Conservation (phyloP, 805 yeast species). For the Candida gorgasii region DNA sequence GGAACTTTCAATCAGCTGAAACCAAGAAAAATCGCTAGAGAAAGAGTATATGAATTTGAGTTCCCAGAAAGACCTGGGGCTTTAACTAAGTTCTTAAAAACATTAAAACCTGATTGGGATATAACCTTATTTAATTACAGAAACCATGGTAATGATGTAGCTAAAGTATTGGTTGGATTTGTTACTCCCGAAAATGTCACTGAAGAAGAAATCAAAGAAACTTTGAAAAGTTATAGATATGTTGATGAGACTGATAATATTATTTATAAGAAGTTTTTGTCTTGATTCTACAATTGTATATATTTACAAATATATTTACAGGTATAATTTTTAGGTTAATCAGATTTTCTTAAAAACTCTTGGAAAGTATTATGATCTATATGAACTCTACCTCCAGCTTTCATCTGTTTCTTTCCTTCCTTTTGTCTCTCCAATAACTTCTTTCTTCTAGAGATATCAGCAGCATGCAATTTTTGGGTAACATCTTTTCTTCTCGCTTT, state of each 20-base stretch:
- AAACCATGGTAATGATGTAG: constrained; percentile 94
- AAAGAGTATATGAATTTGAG: constrained; percentile 79
- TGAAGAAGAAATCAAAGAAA: constrained; percentile 61
- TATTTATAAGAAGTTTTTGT: constrained; percentile 80
- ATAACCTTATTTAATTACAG: constrained; percentile 94
- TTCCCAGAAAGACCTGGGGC: constrained; percentile 99
- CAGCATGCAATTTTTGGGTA: constrained; percentile 88
- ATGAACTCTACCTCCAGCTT: constrained; percentile 72
- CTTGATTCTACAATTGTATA: too few relatives aligned
- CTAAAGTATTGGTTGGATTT: constrained; percentile 88
- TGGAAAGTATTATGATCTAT: constrained; percentile 88
- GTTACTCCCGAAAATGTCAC: constrained; percentile 72
- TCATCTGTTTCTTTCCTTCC: constrained; percentile 88
- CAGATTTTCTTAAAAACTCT: constrained; percentile 59
- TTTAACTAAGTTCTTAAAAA: constrained; percentile 70
- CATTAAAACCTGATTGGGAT: constrained; percentile 81
- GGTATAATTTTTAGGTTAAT: not conserved
- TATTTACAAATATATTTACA: constrained; percentile 6
- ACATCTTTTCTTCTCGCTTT: constrained; percentile 94
- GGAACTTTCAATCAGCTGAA: constrained; percentile 50
- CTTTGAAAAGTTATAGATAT: constrained; percentile 71
- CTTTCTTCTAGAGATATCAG: constrained; percentile 87
- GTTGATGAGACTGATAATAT: constrained; percentile 81
- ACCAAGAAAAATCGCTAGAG: constrained; percentile 58
- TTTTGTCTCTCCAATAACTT: constrained; percentile 86